Conservation (phyloP, 441 rosid species). For the Iberis amara region DNA sequence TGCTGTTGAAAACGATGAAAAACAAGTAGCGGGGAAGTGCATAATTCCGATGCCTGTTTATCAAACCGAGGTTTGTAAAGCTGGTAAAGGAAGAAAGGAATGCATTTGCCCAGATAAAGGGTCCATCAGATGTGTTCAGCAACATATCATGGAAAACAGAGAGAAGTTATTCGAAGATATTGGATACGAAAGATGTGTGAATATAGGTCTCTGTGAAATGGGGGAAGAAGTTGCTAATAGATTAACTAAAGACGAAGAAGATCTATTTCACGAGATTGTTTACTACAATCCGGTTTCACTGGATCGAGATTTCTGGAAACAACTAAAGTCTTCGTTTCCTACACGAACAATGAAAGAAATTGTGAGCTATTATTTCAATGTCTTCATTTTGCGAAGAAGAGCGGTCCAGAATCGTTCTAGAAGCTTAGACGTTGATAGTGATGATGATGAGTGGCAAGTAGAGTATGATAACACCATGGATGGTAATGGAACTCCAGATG, state of each 20-base stretch:
- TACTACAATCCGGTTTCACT: constrained; percentile 41
- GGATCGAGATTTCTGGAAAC: constrained; percentile 50
- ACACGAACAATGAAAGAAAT: constrained; percentile 38
- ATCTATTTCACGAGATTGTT: constrained; percentile 39
- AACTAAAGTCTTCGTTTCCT: constrained; percentile 38
- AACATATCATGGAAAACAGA: constrained; percentile 46
- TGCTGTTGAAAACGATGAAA: constrained; percentile 16
- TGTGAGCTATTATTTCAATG: constrained; percentile 58
- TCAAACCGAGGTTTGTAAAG: constrained; percentile 24
- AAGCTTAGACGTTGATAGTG: constrained; percentile 46
- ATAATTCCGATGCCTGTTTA: constrained; percentile 41
- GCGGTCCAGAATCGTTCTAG: constrained; percentile 48
- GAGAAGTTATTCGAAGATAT: constrained; percentile 35
- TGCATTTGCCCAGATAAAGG: constrained; percentile 46
- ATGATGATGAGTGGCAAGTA: constrained; percentile 62
- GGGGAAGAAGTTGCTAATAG: constrained; percentile 50
- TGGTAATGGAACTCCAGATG: no score
- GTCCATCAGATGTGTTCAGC: constrained; percentile 49
- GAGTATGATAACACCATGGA: no score
- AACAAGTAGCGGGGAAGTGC: constrained; percentile 35
- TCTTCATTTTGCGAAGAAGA: constrained; percentile 46
- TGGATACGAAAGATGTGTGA: constrained; percentile 35
- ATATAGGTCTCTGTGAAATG: constrained; percentile 47
- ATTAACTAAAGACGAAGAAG: constrained; percentile 49
- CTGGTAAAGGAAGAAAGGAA: constrained; percentile 30